Evolutionary conservation across 768 basidiomycete species (phyloP).

Genomic region (Phaeotremella skinneri): DNA sequence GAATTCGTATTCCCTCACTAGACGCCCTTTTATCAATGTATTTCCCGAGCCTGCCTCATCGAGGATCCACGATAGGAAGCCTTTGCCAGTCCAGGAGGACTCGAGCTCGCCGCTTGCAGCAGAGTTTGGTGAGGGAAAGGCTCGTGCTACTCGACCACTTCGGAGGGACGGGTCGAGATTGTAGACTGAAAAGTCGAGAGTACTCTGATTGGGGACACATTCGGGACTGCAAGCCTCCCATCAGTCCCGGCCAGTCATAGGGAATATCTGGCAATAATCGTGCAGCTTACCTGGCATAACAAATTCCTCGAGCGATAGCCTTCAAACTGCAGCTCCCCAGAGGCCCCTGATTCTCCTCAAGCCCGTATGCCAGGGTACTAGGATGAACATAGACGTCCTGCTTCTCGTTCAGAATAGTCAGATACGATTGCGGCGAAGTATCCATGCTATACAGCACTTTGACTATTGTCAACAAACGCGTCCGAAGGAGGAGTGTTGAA

Average conservation of each 20-base stretch:
- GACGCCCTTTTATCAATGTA: slow-evolving; percentile 35
- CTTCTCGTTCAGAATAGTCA: slow-evolving; percentile 33
- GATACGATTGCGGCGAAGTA: slow-evolving; percentile 34
- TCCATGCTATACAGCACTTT: slow-evolving; percentile 44
- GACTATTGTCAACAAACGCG: slow-evolving; percentile 20
- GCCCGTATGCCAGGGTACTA: slow-evolving; percentile 5
- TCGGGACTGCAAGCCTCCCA: slow-evolving; percentile 31
- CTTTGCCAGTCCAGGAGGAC: slow-evolving; percentile 37
- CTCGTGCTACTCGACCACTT: slow-evolving; percentile 11
- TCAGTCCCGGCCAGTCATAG: neutral
- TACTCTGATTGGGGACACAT: slow-evolving; percentile 34
- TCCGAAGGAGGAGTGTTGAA: slow-evolving; percentile 5
- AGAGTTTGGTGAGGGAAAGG: slow-evolving; percentile 6
- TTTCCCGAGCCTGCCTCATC: slow-evolving; percentile 26
- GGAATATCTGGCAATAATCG: neutral
- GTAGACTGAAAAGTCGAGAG: slow-evolving; percentile 45
- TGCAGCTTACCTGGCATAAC: slow-evolving; percentile 40
- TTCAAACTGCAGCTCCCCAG: slow-evolving; percentile 40
- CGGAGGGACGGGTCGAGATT: slow-evolving; percentile 34
- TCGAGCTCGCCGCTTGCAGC: neutral
- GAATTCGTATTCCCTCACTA: slow-evolving; percentile 35
- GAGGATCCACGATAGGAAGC: slow-evolving; percentile 44
- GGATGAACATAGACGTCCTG: slow-evolving; percentile 45
- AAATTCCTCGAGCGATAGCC: slow-evolving; percentile 36
- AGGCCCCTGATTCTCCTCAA: slow-evolving; percentile 5